phyloP scores from a whole-genome alignment of 768 basidiomycete species.

The Clathrus columnatus region DNA sequence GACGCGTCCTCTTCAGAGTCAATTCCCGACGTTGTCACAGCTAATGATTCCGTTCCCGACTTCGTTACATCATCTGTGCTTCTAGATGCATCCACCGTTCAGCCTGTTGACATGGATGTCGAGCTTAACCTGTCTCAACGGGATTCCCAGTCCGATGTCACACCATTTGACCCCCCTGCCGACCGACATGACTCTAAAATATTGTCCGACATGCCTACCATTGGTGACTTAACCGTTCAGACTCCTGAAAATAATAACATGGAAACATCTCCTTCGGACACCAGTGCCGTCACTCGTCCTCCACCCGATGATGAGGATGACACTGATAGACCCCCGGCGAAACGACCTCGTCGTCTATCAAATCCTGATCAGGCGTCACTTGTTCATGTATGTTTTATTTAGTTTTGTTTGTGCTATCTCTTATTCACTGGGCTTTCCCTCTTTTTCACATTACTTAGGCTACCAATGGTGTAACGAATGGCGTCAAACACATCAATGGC shows the following conservation, averaged over 20 bases:
- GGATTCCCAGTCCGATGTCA: constrained; percentile 25
- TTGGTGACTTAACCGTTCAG: constrained; percentile 20
- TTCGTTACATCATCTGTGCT: constrained; percentile 35
- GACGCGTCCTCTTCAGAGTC: constrained; percentile 39
- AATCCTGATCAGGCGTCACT: constrained; percentile 69
- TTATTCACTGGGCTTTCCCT: constrained; percentile 35
- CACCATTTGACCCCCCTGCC: constrained; percentile 10
- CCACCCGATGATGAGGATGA: constrained; percentile 29
- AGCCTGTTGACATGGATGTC: constrained; percentile 34
- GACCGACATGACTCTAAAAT: constrained; percentile 17
- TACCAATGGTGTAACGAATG: constrained; percentile 17
- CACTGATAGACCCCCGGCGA: constrained; percentile 67
- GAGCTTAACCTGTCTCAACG: constrained; percentile 48
- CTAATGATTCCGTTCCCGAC: constrained; percentile 46
- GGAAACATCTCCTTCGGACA: constrained; percentile 23
- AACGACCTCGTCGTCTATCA: constrained; percentile 67
- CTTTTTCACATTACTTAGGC: constrained; percentile 5
- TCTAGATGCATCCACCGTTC: constrained; percentile 33
- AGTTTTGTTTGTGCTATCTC: constrained; percentile 30
- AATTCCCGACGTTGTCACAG: constrained; percentile 20
- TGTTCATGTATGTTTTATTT: constrained; percentile 50
- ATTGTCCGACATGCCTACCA: constrained; percentile 17
- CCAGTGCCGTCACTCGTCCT: constrained; percentile 25
- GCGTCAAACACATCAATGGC: constrained; percentile 12
- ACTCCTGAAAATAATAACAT: neutral